These are phyloP conservation scores for Pachyrhizus erosus DNA, from an alignment of 306 rosid genomes.

Conservation along the genomic window DNA sequence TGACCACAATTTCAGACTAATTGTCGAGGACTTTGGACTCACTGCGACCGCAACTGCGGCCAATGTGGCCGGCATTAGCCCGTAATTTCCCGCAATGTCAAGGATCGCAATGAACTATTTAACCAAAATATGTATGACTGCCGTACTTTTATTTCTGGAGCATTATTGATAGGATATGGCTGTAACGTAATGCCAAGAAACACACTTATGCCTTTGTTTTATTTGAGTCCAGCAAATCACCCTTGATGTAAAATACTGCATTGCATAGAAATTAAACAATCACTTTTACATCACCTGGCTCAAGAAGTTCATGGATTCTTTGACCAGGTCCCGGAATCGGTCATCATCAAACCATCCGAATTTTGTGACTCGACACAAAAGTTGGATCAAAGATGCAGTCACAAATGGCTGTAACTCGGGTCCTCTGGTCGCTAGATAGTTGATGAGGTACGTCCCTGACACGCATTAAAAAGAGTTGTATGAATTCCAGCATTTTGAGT, in stretches of 20 bases:
- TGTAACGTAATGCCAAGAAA: not conserved
- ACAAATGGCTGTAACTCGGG: conserved; percentile 67
- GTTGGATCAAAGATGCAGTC: conserved; percentile 62
- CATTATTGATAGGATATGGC: not conserved
- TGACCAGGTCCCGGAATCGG: conserved; percentile 56
- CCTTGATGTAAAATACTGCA: not conserved
- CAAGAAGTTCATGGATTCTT: conserved; percentile 59
- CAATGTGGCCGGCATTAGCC: too few relatives aligned
- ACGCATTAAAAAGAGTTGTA: conserved; percentile 30
- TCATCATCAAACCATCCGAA: conserved; percentile 72
- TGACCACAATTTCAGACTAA: not conserved
- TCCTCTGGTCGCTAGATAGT: conserved; percentile 64
- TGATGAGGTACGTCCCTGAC: conserved; percentile 59
- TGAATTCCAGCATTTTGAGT: conserved; percentile 22
- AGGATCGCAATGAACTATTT: not conserved
- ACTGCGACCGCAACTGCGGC: too few relatives aligned
- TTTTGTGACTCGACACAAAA: conserved; percentile 57
- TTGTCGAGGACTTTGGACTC: not conserved
- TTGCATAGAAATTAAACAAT: not conserved
- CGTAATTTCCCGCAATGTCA: too few relatives aligned
- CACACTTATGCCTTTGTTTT: not conserved
- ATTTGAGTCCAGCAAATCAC: not conserved
- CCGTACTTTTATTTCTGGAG: not conserved
- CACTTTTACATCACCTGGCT: conserved; percentile 50
- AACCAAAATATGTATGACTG: not conserved